Base-by-base conservation (phyloP, 805 yeast species). In the Candida chauliodis region DNA sequence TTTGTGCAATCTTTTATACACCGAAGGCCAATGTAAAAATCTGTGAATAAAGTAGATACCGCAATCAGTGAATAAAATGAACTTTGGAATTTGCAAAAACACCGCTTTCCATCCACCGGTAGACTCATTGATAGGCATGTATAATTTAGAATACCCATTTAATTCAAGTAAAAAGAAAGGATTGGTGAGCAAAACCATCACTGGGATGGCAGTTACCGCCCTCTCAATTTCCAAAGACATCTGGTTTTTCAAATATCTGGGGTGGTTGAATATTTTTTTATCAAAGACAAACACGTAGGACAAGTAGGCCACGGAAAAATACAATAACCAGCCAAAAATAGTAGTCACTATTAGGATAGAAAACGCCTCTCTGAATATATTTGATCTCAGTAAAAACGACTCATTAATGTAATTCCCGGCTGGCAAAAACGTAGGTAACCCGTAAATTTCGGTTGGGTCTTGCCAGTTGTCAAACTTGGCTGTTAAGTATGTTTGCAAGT, bases 191-290 rank as follows among this genome's bases (percentile, higher is more conserved):
- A 75, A 37, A 15, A 93, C 93, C 99, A 93, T 93, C 14, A 71
- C 58, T 21, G 99, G 99, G 48, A 93, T 89, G 11, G 97, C 82
- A 14, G 83, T 63, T 43, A 77, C 47, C 0, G 96, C 96, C 56
- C 80, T 82, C 46, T 73, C 65, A 46, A 91, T 84, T 59, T 93
- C 99, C 56, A 87, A 66, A 4, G 76, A 64, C 77, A 93, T 79
- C 68, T 93, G 99, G 66, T 93, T 91, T 60, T 93, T 93, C 63
- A 93, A 74, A 62, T 86, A 91, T 59, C 96, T 77, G 43, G 99
- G 99, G 61, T 93, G 99, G 64, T 91, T 87, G 75, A 91, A 88
- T 42, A 88, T 86, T 38, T 81, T 80, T 56, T 81, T 84, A 63
- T 93, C 97, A 58, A 87, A 93, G 17, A 93, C 79, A 49, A 83